Evolutionary conservation across 805 yeast species (phyloP).

Genomic region (Metschnikowia hibisci): DNA sequence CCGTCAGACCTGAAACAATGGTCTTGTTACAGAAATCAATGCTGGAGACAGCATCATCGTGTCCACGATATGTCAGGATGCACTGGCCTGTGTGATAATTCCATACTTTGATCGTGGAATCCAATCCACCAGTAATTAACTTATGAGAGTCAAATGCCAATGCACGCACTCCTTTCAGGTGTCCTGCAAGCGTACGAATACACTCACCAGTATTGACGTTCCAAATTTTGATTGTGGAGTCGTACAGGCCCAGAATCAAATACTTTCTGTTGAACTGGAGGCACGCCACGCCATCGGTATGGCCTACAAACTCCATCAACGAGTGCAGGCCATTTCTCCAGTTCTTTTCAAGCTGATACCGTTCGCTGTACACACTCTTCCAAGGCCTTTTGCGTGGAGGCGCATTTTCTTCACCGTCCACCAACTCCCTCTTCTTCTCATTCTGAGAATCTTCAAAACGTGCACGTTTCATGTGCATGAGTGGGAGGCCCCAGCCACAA

Average conservation of each 20-base stretch:
- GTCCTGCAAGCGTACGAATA: slow-evolving; percentile 79
- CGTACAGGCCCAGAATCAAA: slow-evolving; percentile 89
- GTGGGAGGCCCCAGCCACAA: slow-evolving; percentile 98
- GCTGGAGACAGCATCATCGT: slow-evolving; percentile 76
- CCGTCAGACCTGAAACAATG: slow-evolving; percentile 92
- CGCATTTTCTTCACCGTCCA: neutral
- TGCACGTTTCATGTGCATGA: slow-evolving; percentile 82
- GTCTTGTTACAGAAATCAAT: slow-evolving; percentile 78
- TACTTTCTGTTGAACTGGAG: slow-evolving; percentile 74
- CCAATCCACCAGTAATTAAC: slow-evolving; percentile 88
- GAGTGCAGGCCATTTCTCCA: slow-evolving; percentile 84
- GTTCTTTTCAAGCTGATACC: slow-evolving; percentile 86
- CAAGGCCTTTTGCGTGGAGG: slow-evolving; percentile 61
- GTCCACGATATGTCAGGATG: slow-evolving; percentile 90
- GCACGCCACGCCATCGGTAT: slow-evolving; percentile 84
- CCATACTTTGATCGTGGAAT: slow-evolving; percentile 92
- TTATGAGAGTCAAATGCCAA: slow-evolving; percentile 85
- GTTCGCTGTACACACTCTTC: slow-evolving; percentile 91
- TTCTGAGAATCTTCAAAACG: neutral
- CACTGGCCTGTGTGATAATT: slow-evolving; percentile 93
- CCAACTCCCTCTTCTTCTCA: neutral
- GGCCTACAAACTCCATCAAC: slow-evolving; percentile 68
- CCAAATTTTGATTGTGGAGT: slow-evolving; percentile 91
- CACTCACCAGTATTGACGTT: slow-evolving; percentile 75
- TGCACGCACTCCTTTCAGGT: slow-evolving; percentile 80